Base-by-base conservation (phyloP, 73 alveolate genomes). In the Paraurostyla sp. region DNA sequence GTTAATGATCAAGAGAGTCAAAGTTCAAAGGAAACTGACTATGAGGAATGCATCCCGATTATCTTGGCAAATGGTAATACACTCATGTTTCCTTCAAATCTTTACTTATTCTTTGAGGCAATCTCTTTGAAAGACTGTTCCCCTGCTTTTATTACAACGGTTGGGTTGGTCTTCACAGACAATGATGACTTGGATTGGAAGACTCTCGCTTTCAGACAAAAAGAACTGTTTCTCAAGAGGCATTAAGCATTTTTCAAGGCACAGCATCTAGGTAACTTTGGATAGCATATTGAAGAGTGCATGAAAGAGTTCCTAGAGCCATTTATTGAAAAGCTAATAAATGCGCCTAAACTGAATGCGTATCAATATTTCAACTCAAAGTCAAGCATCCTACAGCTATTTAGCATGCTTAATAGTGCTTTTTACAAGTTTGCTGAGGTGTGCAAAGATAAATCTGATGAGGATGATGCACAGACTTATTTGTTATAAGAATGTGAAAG, bases 101-200 rank as follows among this genome's bases (percentile, higher is more conserved):
- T 89, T 18, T 63, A 42, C 50, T 33, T 89, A 23, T 58, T 89
- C 88, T 89, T 69, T 48, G 94, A 89, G 45, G 60, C 87, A n/a
- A 83, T 40, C 0, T 0, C 54, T 22, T 11, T 89, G 9, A 43
- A 48, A 36, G 83, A 89, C 49, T 71, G 82, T 22, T 62, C 92
- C 11, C 94, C 94, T 7, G 35, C 54, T 27, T 89, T 89, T 63
- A 16, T 89, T 11, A 45, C 87, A 18, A 57, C 54, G 18, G 43
- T 89, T 4, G 83, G 69, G 16, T 46, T 89, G 63, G 43, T 89
- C 48, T 29, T 54, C 32, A 89, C 94, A 0, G 91, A 89, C 29
- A 88, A 78, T 22, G 18, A 23, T 29, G 81, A 73, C 27, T 11
- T 89, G 18, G 52, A 43, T 40, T 89, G 94, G 94, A 35, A 89